Conservation (phyloP, 2,329 filamentous ascomycete species). For the Trichoderma oligosporum region DNA sequence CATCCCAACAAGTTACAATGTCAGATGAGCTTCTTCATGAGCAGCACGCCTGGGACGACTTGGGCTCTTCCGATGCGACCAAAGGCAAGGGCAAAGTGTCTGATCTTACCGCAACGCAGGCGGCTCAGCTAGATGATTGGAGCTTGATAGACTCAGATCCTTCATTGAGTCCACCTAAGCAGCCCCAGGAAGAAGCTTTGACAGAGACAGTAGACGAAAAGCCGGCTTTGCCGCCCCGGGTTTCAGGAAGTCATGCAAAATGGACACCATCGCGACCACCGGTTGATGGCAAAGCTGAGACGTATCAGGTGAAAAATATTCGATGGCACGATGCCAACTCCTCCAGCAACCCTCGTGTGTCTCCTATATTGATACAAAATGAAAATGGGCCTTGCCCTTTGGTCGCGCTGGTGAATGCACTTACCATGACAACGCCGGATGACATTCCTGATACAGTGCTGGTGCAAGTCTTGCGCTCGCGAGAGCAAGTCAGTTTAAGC, state of each 20-base stretch:
- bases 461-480: constrained; percentile 69
- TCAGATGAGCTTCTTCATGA: constrained; percentile 39
- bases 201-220: constrained; percentile 23
- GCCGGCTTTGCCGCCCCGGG: constrained; percentile 40
- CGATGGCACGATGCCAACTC: constrained; percentile 70
- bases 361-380: constrained; percentile 88
- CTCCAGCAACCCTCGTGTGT: constrained; percentile 62
- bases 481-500: constrained; percentile 84
- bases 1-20: constrained; percentile 27
- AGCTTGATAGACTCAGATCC: constrained; percentile 48
- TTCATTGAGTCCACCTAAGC: constrained; percentile 21
- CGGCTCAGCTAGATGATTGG: constrained; percentile 43
- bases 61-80: constrained; percentile 39
- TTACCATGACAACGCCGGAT: constrained; percentile 76
- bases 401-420: constrained; percentile 86
- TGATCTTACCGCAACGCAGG: constrained; percentile 20
- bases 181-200: constrained; percentile 14
- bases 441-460: constrained; percentile 62
- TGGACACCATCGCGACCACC: constrained; percentile 42
- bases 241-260: constrained; percentile 28
- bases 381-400: constrained; percentile 92
- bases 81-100: constrained; percentile 36
- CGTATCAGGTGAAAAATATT: constrained; percentile 90
- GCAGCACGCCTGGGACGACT: constrained; percentile 49
- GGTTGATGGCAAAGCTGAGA: constrained; percentile 58